phyloP scores from a whole-genome alignment of 345 rosid species.

The Murraya koenigii region DNA sequence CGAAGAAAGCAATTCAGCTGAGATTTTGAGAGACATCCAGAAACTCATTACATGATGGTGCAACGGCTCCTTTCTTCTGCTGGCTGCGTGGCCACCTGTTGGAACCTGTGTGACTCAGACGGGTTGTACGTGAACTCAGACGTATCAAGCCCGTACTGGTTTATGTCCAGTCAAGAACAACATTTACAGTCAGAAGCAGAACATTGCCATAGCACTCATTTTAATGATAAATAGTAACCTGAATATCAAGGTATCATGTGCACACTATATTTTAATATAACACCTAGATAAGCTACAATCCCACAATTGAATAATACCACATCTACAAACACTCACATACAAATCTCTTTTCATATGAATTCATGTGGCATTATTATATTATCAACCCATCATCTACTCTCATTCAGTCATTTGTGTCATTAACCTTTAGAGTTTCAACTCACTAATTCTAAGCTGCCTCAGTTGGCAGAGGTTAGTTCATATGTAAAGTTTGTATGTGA shows the following conservation, averaged over 20 bases:
- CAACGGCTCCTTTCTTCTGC: conserved; percentile 84
- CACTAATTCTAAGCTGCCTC: neutral
- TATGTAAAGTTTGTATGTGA: no score
- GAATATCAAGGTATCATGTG: neutral
- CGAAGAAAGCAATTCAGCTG: conserved; percentile 6
- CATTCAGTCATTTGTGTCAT: neutral
- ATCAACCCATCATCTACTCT: neutral
- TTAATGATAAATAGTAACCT: neutral
- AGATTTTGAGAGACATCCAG: neutral
- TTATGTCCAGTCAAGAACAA: conserved; percentile 14
- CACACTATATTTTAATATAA: neutral
- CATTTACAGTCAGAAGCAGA: conserved; percentile 12
- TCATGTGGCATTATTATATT: neutral
- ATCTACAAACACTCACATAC: neutral
- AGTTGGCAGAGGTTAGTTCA: neutral
- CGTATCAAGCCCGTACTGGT: conserved; percentile 94
- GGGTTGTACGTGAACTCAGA: conserved; percentile 95
- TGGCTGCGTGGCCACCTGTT: conserved; percentile 60
- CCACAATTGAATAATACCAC: neutral
- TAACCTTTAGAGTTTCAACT: neutral
- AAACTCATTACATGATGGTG: conserved; percentile 62
- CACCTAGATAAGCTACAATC: neutral
- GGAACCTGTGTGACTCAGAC: conserved; percentile 69
- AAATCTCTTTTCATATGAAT: neutral
- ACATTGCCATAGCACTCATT: neutral